Conservation (phyloP, 73 alveolate genomes). For the Halteria grandinella region DNA sequence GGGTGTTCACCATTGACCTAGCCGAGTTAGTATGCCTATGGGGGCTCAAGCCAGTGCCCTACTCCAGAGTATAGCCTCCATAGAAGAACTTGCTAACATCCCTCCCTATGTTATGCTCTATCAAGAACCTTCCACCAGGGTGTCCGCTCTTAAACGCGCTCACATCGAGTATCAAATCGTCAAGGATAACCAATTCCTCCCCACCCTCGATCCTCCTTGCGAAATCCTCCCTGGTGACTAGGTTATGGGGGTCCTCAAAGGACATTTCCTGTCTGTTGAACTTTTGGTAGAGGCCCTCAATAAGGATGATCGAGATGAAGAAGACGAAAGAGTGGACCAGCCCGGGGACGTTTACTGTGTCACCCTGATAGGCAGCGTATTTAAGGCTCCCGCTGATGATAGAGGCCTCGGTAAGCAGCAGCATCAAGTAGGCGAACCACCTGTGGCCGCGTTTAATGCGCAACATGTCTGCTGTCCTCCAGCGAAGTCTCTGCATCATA, state of each 20-base stretch:
- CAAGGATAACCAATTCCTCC: constrained; percentile 33
- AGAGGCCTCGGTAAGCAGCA: too few species aligned
- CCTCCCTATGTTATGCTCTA: constrained; percentile 49
- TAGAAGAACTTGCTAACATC: constrained; percentile 58
- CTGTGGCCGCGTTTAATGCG: not conserved
- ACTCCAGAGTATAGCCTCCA: constrained; percentile 43
- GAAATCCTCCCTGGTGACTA: constrained; percentile 1
- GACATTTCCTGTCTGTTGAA: not conserved
- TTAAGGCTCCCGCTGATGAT: not conserved
- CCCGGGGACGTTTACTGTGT: not conserved
- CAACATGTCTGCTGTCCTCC: constrained; percentile 1
- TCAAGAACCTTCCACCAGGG: constrained; percentile 52
- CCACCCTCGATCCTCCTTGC: constrained; percentile 3
- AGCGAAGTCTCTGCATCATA: not conserved
- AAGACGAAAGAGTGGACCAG: not conserved
- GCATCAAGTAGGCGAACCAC: not conserved
- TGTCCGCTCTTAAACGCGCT: constrained; percentile 16
- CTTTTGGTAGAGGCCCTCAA: not conserved
- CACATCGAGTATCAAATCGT: constrained; percentile 55
- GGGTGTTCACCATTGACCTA: not conserved
- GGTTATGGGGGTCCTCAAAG: not conserved
- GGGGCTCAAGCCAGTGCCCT: not conserved
- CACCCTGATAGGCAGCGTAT: not conserved
- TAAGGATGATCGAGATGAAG: not conserved
- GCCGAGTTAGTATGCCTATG: constrained; percentile 46